phyloP scores from a whole-genome alignment of 1,139 yeast species.

The Debaryomycetaceae sp. region DNA sequence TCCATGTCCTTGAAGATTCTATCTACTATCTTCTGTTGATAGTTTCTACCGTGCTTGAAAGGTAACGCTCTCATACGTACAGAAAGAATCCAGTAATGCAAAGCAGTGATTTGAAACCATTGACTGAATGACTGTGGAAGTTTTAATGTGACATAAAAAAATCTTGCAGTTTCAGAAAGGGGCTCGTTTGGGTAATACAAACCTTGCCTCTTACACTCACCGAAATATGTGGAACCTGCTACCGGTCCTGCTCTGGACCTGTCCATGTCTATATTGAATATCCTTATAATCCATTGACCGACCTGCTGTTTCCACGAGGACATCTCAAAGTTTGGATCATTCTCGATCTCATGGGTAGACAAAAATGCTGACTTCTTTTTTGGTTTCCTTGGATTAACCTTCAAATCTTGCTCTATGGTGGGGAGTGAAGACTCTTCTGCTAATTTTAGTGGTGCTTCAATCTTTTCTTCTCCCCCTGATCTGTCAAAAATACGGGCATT shows the following conservation, averaged over 20 bases:
- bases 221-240: slow-evolving; percentile 85
- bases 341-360: slow-evolving; percentile 58
- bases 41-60: slow-evolving; percentile 78
- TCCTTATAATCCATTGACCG: slow-evolving; percentile 67
- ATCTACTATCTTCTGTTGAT: slow-evolving; percentile 90
- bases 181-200: slow-evolving; percentile 71
- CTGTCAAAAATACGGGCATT: slow-evolving; percentile 16
- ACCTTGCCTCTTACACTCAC: slow-evolving; percentile 83
- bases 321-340: slow-evolving; percentile 49
- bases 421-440: slow-evolving; percentile 53
- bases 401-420: slow-evolving; percentile 38
- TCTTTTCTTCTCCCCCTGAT: slow-evolving; percentile 19
- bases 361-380: slow-evolving; percentile 47
- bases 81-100: slow-evolving; percentile 91
- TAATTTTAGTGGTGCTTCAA: slow-evolving; percentile 39
- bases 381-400: slow-evolving; percentile 39
- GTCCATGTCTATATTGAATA: slow-evolving; percentile 85
- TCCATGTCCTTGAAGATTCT: slow-evolving; percentile 89
- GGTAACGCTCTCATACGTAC: slow-evolving; percentile 98
- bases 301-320: slow-evolving; percentile 67
- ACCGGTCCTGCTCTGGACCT: slow-evolving; percentile 88
- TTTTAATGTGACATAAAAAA: slow-evolving; percentile 75
- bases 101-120: slow-evolving; percentile 88
- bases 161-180: slow-evolving; percentile 59
- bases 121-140: slow-evolving; percentile 86